Evolutionary conservation across 148 eudicot species (phyloP).

Genomic region (Talinum fruticosum): DNA sequence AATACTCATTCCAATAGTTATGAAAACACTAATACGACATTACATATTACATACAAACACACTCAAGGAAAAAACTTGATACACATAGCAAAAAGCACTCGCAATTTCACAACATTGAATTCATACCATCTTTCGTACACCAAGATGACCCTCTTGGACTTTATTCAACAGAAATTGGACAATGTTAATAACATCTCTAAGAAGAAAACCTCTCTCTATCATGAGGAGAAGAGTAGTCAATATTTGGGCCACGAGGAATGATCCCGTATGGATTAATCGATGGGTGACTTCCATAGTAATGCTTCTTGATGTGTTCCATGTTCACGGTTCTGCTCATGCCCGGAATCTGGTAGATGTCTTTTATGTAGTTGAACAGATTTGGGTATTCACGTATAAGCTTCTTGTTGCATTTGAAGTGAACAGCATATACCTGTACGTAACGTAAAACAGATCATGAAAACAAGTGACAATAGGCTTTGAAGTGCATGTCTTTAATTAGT

Average conservation of each 20-base stretch:
- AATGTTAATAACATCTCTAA: not conserved
- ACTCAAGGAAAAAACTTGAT: not conserved
- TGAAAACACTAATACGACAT: not conserved
- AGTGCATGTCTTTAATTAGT: not conserved
- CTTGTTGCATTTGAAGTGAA: constrained; percentile 94
- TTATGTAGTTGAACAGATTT: constrained; percentile 74
- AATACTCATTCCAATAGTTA: not conserved
- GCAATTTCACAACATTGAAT: not conserved
- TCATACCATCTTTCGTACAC: not conserved
- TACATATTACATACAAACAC: not conserved
- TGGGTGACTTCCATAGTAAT: constrained; percentile 81
- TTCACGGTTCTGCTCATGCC: constrained; percentile 73
- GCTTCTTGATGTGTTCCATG: constrained; percentile 81
- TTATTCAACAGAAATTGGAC: not conserved
- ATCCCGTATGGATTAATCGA: constrained; percentile 70
- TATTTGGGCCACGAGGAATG: constrained; percentile 67
- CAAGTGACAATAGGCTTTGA: not conserved
- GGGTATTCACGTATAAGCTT: constrained; percentile 70
- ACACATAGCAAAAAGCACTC: not conserved
- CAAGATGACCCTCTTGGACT: not conserved
- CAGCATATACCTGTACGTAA: constrained; percentile 63
- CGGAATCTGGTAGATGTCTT: constrained; percentile 75
- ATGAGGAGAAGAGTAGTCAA: constrained; percentile 71
- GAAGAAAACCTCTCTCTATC: constrained; percentile 35
- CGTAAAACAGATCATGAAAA: not conserved